These are phyloP conservation scores for Brasilioporus rufonigricans DNA, from an alignment of 768 basidiomycete species.

Conservation along the genomic window DNA sequence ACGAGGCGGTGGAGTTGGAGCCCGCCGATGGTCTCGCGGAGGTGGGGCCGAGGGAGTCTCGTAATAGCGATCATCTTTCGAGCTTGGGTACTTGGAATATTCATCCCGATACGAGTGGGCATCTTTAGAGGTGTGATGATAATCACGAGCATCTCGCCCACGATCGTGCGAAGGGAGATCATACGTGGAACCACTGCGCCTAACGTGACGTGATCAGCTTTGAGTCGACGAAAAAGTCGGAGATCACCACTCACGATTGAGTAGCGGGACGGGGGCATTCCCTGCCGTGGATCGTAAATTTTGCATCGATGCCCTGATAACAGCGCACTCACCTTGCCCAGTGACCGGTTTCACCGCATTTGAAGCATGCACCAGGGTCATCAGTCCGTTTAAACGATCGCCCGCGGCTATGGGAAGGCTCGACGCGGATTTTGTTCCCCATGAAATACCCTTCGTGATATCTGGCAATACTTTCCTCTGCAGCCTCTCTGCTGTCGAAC, in stretches of 20 bases:
- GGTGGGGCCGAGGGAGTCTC: constrained; percentile 40
- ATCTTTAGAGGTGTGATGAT: constrained; percentile 41
- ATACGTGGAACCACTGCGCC: constrained; percentile 40
- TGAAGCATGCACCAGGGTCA: constrained; percentile 89
- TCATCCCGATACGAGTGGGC: constrained; percentile 53
- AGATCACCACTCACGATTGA: constrained; percentile 43
- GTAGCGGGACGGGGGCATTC: constrained; percentile 65
- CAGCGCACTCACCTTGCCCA: constrained; percentile 71
- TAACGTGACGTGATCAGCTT: constrained; percentile 19
- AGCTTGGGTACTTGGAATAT: constrained; percentile 41
- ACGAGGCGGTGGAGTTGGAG: constrained; percentile 59
- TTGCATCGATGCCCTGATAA: background rate
- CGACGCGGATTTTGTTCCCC: constrained; percentile 90
- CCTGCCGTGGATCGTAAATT: constrained; percentile 36
- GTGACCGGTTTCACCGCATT: constrained; percentile 81
- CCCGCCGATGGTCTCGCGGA: constrained; percentile 59
- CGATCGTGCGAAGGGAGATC: constrained; percentile 59
- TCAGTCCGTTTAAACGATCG: constrained; percentile 76
- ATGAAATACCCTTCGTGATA: constrained; percentile 90
- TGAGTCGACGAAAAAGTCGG: background rate
- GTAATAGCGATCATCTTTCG: constrained; percentile 59
- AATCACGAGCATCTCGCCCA: constrained; percentile 52
- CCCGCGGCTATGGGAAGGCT: constrained; percentile 81
- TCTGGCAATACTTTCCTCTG: constrained; percentile 83
- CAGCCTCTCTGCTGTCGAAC: constrained; percentile 78